phyloP scores from a whole-genome alignment of 768 basidiomycete genomes.

The Tulasnella sp. region DNA sequence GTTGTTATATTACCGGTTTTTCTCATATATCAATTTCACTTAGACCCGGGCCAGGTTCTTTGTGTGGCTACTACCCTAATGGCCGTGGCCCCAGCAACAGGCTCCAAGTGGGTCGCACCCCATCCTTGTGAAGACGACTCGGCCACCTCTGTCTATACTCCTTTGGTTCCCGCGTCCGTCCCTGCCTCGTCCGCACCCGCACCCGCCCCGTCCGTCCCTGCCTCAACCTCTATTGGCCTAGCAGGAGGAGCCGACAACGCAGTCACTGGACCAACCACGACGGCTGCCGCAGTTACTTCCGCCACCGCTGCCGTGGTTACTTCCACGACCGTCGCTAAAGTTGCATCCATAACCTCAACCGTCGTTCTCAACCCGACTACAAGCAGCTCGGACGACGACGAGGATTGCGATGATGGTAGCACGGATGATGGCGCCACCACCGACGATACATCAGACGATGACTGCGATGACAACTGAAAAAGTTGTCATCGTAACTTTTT shows the following conservation, averaged over 20 bases:
- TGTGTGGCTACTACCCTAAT: not conserved
- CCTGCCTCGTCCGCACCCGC: not conserved
- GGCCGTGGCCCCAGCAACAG: too few species aligned
- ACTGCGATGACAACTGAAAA: too few species aligned
- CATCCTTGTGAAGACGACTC: not conserved
- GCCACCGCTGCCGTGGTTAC: too few species aligned
- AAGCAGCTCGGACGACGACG: too few species aligned
- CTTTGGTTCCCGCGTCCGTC: not conserved
- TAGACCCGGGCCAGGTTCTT: not conserved
- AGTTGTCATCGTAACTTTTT: too few species aligned
- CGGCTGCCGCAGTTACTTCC: too few species aligned
- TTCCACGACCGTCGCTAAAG: not conserved
- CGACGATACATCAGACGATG: too few species aligned
- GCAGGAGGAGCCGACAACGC: not conserved
- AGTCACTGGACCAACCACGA: not conserved
- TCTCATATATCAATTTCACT: not conserved
- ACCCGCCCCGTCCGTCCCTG: not conserved
- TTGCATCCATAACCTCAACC: not conserved
- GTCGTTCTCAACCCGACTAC: too few species aligned
- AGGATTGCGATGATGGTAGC: too few species aligned
- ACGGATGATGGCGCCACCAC: too few species aligned
- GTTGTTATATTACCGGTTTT: not conserved
- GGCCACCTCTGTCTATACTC: not conserved
- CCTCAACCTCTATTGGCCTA: not conserved
- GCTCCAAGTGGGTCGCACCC: not conserved